phyloP scores from a whole-genome alignment of 2,329 filamentous ascomycete species.

The Hymenoscyphus linearis region DNA sequence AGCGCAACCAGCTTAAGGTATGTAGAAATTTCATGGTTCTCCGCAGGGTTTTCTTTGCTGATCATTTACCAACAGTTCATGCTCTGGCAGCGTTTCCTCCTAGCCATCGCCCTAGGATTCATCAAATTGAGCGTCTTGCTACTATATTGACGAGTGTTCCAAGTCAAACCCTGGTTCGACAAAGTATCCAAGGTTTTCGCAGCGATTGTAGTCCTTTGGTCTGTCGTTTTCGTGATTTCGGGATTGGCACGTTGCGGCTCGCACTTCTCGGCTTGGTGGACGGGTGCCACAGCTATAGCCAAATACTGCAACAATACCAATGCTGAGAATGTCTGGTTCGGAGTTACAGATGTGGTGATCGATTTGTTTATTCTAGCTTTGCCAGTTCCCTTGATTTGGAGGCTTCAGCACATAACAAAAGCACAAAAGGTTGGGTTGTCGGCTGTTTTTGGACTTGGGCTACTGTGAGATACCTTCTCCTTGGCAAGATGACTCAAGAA shows the following conservation, averaged over 20 bases:
- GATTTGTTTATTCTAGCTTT: not conserved
- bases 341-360: not conserved
- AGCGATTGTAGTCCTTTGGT: not conserved
- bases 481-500: not conserved
- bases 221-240: not conserved
- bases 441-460: not conserved
- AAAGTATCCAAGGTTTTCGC: not conserved
- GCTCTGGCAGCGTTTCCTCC: not conserved
- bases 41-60: too few relatives aligned
- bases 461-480: not conserved
- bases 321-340: not conserved
- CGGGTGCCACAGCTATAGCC: not conserved
- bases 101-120: not conserved
- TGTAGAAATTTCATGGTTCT: not conserved
- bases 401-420: not conserved
- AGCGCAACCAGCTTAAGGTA: not conserved
- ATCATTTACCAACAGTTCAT: not conserved
- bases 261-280: not conserved
- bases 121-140: conserved; percentile 1
- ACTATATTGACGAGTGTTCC: not conserved
- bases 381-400: conserved; percentile 1
- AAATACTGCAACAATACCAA: not conserved
- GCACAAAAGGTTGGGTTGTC: not conserved
- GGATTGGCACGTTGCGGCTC: not conserved
- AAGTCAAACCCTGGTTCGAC: not conserved